A percentile compares a stretch with the other conserved stretches of the same genome.
These are phyloP conservation scores for Podila minutissima DNA, from an alignment of 192 early-diverging fungal species.

Conservation along the genomic window DNA sequence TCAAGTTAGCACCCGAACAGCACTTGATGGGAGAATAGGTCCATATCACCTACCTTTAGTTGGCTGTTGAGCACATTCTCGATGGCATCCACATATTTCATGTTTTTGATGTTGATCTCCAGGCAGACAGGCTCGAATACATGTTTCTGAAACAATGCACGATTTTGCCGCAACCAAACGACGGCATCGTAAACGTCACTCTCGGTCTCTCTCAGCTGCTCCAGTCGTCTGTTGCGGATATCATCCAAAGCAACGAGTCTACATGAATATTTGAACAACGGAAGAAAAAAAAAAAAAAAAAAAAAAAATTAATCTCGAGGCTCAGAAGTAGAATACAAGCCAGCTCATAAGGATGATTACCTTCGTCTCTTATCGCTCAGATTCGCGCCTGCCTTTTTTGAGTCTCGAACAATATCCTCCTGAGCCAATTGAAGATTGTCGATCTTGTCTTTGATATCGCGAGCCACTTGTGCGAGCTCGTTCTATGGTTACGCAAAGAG, in stretches of 20 bases:
- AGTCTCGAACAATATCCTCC: conserved; percentile 36
- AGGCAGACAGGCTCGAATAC: conserved; percentile 81
- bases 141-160: conserved; percentile 66
- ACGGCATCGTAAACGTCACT: conserved; percentile 68
- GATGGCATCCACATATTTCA: conserved; percentile 68
- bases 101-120: conserved; percentile 75
- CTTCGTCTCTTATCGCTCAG: conserved; percentile 33
- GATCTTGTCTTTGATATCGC: conserved; percentile 30
- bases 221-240: conserved; percentile 61
- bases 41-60: conserved; percentile 56
- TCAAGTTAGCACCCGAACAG: not conserved
- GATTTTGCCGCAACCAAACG: conserved; percentile 76
- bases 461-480: conserved; percentile 60
- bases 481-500: conserved; percentile 38
- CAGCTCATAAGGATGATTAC: not conserved
- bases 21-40: no score
- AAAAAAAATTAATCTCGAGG: no score
- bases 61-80: conserved; percentile 62
- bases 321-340: no score
- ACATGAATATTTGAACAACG: not conserved
- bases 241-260: conserved; percentile 72
- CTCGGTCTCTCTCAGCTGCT: conserved; percentile 58
- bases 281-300: no score
- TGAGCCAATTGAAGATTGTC: conserved; percentile 46
- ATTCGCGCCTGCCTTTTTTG: conserved; percentile 3